phyloP scores from a whole-genome alignment of 2,329 filamentous ascomycete genomes.

The Chrysoporthe puriensis region DNA sequence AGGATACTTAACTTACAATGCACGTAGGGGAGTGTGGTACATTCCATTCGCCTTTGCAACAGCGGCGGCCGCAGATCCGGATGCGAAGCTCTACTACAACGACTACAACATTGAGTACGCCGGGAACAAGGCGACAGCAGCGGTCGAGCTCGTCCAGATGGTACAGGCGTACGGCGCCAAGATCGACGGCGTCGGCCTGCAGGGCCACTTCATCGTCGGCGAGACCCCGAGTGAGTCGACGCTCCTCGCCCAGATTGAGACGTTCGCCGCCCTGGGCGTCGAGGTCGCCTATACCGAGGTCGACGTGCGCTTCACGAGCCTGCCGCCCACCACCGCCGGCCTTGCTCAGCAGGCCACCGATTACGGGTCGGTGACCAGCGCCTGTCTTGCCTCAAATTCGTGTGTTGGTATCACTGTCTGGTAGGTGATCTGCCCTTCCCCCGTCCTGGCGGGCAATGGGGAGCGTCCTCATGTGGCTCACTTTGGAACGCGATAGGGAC shows the following conservation, averaged over 20 bases:
- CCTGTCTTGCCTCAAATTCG: conserved; percentile 40
- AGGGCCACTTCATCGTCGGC: conserved; percentile 63
- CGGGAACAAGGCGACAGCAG: conserved; percentile 49
- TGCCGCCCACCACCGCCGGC: conserved; percentile 46
- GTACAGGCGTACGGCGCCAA: conserved; percentile 52
- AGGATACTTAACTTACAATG: not conserved
- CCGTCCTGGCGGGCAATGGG: too few relatives aligned
- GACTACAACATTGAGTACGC: conserved; percentile 63
- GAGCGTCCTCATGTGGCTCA: not conserved
- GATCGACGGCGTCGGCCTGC: conserved; percentile 66
- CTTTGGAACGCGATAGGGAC: not conserved
- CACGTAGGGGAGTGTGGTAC: conserved; percentile 46
- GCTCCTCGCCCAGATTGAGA: conserved; percentile 50
- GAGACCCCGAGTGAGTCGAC: conserved; percentile 49
- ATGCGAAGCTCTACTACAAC: conserved; percentile 57
- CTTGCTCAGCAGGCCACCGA: conserved; percentile 51
- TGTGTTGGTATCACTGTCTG: conserved; percentile 50
- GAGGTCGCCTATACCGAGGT: conserved; percentile 66
- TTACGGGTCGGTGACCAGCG: conserved; percentile 45
- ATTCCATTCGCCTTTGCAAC: conserved; percentile 61
- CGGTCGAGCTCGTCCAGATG: conserved; percentile 49
- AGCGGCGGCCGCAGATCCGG: conserved; percentile 56
- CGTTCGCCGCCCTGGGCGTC: conserved; percentile 54
- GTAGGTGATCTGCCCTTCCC: conserved; percentile 35
- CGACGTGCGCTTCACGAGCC: conserved; percentile 53